phyloP scores from a whole-genome alignment of 805 yeast species.

The Metahyphopichia silvanorum region DNA sequence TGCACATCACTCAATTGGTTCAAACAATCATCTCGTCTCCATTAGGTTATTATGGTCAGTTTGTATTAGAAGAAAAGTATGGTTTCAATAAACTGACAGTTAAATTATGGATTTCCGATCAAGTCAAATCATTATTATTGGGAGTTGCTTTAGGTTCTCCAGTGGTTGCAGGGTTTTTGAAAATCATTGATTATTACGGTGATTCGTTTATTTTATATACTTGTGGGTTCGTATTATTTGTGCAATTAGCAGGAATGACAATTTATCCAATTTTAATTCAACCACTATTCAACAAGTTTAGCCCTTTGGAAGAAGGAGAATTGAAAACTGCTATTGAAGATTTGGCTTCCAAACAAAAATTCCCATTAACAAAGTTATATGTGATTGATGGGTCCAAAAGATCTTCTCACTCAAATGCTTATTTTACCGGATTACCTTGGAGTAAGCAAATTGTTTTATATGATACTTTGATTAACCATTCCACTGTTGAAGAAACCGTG shows the following conservation, averaged over 20 bases:
- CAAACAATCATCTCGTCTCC: slow-evolving; percentile 64
- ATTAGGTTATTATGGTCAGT: slow-evolving; percentile 67
- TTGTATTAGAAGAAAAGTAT: slow-evolving; percentile 85
- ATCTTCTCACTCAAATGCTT: slow-evolving; percentile 95
- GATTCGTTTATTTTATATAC: slow-evolving; percentile 78
- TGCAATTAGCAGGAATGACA: slow-evolving; percentile 73
- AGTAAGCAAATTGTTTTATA: slow-evolving; percentile 90
- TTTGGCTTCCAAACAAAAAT: slow-evolving; percentile 69
- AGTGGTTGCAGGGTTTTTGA: slow-evolving; percentile 68
- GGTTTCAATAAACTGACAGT: slow-evolving; percentile 90
- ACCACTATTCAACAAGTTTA: slow-evolving; percentile 89
- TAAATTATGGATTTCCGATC: slow-evolving; percentile 69
- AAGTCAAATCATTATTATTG: slow-evolving; percentile 56
- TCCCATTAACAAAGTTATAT: slow-evolving; percentile 82
- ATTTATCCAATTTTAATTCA: slow-evolving; percentile 81
- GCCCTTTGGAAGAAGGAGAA: slow-evolving; percentile 88
- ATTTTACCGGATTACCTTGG: slow-evolving; percentile 95
- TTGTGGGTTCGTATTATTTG: slow-evolving; percentile 63
- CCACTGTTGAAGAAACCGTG: slow-evolving; percentile 74
- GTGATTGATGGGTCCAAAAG: slow-evolving; percentile 97
- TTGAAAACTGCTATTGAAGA: slow-evolving; percentile 77
- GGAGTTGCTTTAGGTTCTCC: slow-evolving; percentile 66
- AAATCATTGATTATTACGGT: slow-evolving; percentile 77
- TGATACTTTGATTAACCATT: slow-evolving; percentile 84
- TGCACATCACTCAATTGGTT: slow-evolving; percentile 51